Percentiles rank a stretch among this genome's conserved stretches.
Conservation (phyloP, 2,329 filamentous ascomycete genomes). For the Fusarium piperis region DNA sequence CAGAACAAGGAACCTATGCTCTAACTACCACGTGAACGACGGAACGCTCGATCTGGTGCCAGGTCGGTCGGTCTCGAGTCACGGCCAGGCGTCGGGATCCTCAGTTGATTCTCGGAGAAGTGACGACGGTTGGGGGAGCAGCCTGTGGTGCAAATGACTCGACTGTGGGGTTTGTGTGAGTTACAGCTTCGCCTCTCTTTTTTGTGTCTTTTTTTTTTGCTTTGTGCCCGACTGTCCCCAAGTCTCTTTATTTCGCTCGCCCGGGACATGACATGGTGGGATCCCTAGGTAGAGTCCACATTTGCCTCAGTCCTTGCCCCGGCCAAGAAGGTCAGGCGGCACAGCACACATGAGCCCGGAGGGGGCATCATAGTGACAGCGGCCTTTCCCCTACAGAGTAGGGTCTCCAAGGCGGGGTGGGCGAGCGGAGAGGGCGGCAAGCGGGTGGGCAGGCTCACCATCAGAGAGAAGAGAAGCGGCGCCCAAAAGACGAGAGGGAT, state of each 20-base stretch:
- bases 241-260: background rate
- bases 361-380: slow-evolving; percentile 28
- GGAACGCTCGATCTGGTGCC: background rate
- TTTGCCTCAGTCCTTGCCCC: background rate
- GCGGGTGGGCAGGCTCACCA: slow-evolving; percentile 33
- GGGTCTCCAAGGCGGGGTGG: slow-evolving; percentile 5
- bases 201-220: background rate
- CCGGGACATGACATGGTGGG: background rate
- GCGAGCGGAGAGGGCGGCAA: slow-evolving; percentile 19
- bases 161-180: slow-evolving; percentile 32
- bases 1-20: background rate
- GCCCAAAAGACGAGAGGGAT: slow-evolving; percentile 10
- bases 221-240: slow-evolving; percentile 2
- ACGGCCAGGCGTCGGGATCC: slow-evolving; percentile 9
- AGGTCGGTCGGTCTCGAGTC: background rate
- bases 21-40: slow-evolving; percentile 24
- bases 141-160: slow-evolving; percentile 27
- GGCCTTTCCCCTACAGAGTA: slow-evolving; percentile 3
- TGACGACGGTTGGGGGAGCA: slow-evolving; percentile 7
- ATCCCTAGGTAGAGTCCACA: background rate
- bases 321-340: slow-evolving; percentile 29
- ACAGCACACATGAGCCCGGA: slow-evolving; percentile 21
- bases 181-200: slow-evolving; percentile 7
- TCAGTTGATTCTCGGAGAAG: background rate
- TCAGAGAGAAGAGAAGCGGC: slow-evolving; percentile 22